These are phyloP conservation scores for Sambucus nigra DNA, from an alignment of 129 eudicot species.

Conservation along the genomic window DNA sequence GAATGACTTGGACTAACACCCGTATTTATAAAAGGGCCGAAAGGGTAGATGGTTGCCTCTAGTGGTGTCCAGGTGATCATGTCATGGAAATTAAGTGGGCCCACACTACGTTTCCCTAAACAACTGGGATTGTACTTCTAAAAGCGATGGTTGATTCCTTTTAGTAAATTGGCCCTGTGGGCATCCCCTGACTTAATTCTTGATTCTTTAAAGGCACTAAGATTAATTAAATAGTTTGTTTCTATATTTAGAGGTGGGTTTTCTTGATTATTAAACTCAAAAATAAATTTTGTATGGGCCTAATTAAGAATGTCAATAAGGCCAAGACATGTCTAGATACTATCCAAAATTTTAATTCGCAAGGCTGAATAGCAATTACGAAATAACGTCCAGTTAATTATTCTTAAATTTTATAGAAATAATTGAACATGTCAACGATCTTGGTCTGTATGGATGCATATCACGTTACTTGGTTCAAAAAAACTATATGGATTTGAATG, in stretches of 20 bases:
- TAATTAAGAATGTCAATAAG: constrained; percentile 44
- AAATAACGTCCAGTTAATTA: constrained; percentile 58
- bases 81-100: too few species aligned
- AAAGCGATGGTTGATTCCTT: too few species aligned
- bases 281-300: constrained; percentile 6
- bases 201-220: constrained; percentile 63
- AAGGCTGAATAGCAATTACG: constrained; percentile 38
- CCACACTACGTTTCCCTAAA: too few species aligned
- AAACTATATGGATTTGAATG: constrained; percentile 34
- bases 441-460: constrained; percentile 36
- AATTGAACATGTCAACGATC: constrained; percentile 46
- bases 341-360: constrained; percentile 28
- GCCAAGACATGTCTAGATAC: constrained; percentile 22
- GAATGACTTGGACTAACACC: too few species aligned
- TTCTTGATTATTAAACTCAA: too few species aligned
- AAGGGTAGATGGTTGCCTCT: too few species aligned
- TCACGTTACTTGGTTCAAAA: constrained; percentile 29
- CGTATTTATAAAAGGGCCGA: too few species aligned
- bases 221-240: background rate
- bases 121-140: too few species aligned
- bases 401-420: constrained; percentile 72
- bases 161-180: too few species aligned
- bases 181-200: constrained; percentile 59
- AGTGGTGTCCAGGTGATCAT: too few species aligned
- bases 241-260: too few species aligned